phyloP scores from a whole-genome alignment of 371 early-diverging fungal species.

The Mortierella sp. region DNA sequence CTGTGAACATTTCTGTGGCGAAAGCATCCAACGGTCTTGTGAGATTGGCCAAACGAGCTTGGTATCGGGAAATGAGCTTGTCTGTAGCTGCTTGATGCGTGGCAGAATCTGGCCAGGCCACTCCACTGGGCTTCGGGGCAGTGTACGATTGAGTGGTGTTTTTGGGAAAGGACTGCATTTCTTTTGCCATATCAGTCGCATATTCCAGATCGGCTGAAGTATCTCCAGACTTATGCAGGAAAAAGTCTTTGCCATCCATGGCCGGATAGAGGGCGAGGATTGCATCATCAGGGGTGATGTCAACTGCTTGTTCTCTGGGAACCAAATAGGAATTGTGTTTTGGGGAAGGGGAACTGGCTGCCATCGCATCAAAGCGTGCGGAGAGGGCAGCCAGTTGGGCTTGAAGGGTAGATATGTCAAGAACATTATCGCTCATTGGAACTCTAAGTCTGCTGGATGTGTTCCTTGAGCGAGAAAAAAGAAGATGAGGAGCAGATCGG shows the following conservation, averaged over 20 bases:
- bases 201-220: not conserved
- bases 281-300: conserved; percentile 2
- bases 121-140: not conserved
- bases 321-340: not conserved
- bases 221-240: not conserved
- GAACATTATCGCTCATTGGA: not conserved
- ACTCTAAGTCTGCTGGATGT: conserved; percentile 1
- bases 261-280: not conserved
- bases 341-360: not conserved
- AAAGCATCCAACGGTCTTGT: not conserved
- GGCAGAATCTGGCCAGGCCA: not conserved
- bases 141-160: not conserved
- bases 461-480: conserved; percentile 10
- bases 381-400: not conserved
- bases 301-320: not conserved
- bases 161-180: not conserved
- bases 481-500: not conserved
- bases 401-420: not conserved
- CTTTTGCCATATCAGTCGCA: not conserved
- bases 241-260: not conserved
- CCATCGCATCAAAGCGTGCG: not conserved
- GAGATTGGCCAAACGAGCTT: not conserved
- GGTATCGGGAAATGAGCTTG: not conserved
- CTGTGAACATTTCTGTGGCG: not conserved
- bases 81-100: not conserved